Base-by-base conservation (phyloP, 2,329 filamentous ascomycete genomes). In the Sporothrix euskadiensis region DNA sequence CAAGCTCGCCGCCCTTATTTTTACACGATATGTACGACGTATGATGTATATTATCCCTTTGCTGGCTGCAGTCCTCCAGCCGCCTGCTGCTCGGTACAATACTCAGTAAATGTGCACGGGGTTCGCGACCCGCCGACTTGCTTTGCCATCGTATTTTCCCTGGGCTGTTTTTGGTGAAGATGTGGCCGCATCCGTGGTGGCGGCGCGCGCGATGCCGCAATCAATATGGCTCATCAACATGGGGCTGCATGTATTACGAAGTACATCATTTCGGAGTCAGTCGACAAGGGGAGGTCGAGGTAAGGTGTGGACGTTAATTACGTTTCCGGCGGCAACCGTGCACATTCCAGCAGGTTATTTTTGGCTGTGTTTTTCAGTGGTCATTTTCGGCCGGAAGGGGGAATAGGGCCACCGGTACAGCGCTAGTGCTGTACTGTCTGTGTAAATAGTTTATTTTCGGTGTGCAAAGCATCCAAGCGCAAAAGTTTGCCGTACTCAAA, bases 291-390 rank as follows among this genome's bases (percentile, higher is more conserved):
- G 14, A 49, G 14, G 10, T 49, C 44, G 44, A 59, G 14, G 30
- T 16, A 59, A 35, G 56, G 56, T 59, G 12, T 59, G 8, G 30
- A 35, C 54, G 56, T 35, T 32, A 59, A 30, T 35, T 32, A 59
- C 56, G 56, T 59, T 59, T 59, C 56, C 56, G 56, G 56, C 30
- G 30, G 56, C 56, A 59, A n/a, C 56, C 30, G 32, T 59, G 6
- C 56, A 59, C 56, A 35, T 59, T 59, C 30, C 56, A 59, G 14
- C 3, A 35, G 14, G 12, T 59, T 19, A 59, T 19, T 59, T 59
- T 59, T 12, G 44, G 12, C 14, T 19, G 44, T 49, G 14, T 16
- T 16, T 49, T 49, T 49, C 19, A 5, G 44, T 49, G 44, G 44
- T 14, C 14, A 0, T 49, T 16, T 19, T 49, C 6, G 52, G 52